A percentile compares a stretch with the other conserved stretches of the same genome.
These are phyloP conservation scores for Thelonectria rubi DNA, from an alignment of 2,329 filamentous ascomycete species.

Conservation along the genomic window DNA sequence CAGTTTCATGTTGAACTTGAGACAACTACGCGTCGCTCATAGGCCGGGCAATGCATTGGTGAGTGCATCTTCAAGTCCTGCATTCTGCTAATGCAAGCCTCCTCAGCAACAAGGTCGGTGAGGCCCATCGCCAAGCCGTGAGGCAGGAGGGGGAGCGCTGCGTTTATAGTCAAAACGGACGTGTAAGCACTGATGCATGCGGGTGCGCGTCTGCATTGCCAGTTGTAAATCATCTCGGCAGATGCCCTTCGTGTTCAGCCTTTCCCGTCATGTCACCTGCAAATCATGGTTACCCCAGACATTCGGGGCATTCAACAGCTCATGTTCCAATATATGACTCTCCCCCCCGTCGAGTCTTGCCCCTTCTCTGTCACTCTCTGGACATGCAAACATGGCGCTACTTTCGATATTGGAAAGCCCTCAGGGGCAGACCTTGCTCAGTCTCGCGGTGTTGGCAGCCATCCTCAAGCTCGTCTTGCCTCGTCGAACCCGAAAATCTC, in stretches of 20 bases:
- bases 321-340: too few species aligned
- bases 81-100: neutral
- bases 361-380: neutral
- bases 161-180: too few species aligned
- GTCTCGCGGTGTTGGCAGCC: constrained; percentile 16
- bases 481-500: neutral
- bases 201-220: too few species aligned
- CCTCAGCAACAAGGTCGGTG: neutral
- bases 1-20: too few species aligned
- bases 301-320: too few species aligned
- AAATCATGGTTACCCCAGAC: too few species aligned
- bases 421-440: constrained; percentile 11
- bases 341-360: neutral
- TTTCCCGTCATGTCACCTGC: too few species aligned
- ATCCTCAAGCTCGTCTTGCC: constrained; percentile 4
- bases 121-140: neutral
- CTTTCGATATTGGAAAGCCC: constrained; percentile 7
- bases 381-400: constrained; percentile 13
- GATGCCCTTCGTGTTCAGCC: too few species aligned
- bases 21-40: too few species aligned
- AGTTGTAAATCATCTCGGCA: too few species aligned
- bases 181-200: too few species aligned
- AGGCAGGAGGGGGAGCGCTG: neutral
- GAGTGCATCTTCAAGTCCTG: neutral
- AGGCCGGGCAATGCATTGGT: neutral